Evolutionary conservation across 352 stramenopile genomes (phyloP).

Genomic region (Phytophthora pinifolia): DNA sequence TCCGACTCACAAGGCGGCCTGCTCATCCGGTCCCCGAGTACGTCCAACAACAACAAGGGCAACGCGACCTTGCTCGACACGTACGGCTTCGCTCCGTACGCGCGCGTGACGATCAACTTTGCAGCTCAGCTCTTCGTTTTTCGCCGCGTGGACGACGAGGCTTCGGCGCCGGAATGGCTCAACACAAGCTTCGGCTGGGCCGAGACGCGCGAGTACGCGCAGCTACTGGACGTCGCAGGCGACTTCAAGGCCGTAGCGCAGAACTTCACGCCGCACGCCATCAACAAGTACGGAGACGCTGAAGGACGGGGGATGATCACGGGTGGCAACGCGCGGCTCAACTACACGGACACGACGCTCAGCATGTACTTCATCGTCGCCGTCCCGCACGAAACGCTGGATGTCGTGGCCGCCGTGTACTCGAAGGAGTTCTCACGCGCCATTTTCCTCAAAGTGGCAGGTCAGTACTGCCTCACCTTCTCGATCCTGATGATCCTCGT

Average conservation of each 20-base stretch:
- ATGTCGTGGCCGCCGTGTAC: constrained; percentile 55
- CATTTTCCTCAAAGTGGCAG: constrained; percentile 53
- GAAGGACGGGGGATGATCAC: constrained; percentile 56
- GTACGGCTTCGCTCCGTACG: constrained; percentile 65
- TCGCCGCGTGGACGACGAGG: constrained; percentile 53
- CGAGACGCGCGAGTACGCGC: constrained; percentile 64
- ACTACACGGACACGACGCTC: constrained; percentile 58
- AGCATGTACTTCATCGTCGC: constrained; percentile 88
- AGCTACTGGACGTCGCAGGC: constrained; percentile 56
- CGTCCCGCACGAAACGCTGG: constrained; percentile 57
- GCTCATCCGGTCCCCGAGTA: constrained; percentile 62
- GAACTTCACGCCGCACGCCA: constrained; percentile 58
- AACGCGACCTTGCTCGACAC: constrained; percentile 49
- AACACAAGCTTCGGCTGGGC: constrained; percentile 58
- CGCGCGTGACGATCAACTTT: constrained; percentile 76
- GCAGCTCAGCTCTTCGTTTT: constrained; percentile 76
- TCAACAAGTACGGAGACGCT: constrained; percentile 80
- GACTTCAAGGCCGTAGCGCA: constrained; percentile 63
- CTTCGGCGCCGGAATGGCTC: constrained; percentile 68
- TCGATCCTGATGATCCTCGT: constrained; percentile 48
- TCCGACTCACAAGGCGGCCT: constrained; percentile 59
- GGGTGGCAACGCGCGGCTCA: constrained; percentile 55
- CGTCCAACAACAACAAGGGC: constrained; percentile 77
- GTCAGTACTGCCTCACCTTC: constrained; percentile 57
- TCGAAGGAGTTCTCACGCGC: constrained; percentile 81